Evolutionary conservation across 2,329 filamentous ascomycete genomes (phyloP).

Genomic region (Phialophora verrucosa): DNA sequence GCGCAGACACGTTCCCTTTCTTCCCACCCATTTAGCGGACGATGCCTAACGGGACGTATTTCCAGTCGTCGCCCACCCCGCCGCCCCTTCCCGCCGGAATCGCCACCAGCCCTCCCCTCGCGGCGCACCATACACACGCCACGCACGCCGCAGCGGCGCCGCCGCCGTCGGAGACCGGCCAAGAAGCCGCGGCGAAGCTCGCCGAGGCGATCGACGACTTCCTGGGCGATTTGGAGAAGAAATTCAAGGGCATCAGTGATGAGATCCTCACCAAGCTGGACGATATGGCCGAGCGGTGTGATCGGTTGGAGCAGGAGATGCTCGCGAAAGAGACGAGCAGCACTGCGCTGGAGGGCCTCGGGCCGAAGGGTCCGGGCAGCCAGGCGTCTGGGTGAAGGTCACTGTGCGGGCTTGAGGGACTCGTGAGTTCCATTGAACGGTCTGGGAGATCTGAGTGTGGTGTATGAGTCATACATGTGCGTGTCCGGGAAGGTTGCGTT

Average conservation of each 20-base stretch:
- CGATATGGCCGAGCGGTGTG: slow-evolving; percentile 42
- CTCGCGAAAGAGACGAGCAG: slow-evolving; percentile 33
- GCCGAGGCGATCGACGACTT: slow-evolving; percentile 42
- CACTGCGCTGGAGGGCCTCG: slow-evolving; percentile 20
- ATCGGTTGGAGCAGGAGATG: slow-evolving; percentile 41
- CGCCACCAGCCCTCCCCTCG: slow-evolving; percentile 6
- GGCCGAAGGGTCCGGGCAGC: slow-evolving; percentile 17
- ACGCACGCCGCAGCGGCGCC: slow-evolving; percentile 2
- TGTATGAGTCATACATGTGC: not conserved
- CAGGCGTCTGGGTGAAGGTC: slow-evolving; percentile 21
- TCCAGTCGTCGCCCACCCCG: not conserved
- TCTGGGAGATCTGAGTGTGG: not conserved
- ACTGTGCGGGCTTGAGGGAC: not conserved
- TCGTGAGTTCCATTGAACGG: not conserved
- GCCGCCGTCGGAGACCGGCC: slow-evolving; percentile 5
- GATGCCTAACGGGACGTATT: slow-evolving; percentile 10
- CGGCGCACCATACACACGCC: not conserved
- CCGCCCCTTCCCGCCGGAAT: not conserved
- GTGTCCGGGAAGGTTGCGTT: not conserved
- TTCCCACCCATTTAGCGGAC: not conserved
- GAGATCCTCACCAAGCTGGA: slow-evolving; percentile 41
- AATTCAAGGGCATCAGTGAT: slow-evolving; percentile 41
- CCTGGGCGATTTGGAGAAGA: slow-evolving; percentile 41
- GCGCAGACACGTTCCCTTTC: not conserved
- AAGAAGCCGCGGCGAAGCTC: slow-evolving; percentile 37